phyloP scores from a whole-genome alignment of 805 yeast species.

The Yamadazyma akitaensis region DNA sequence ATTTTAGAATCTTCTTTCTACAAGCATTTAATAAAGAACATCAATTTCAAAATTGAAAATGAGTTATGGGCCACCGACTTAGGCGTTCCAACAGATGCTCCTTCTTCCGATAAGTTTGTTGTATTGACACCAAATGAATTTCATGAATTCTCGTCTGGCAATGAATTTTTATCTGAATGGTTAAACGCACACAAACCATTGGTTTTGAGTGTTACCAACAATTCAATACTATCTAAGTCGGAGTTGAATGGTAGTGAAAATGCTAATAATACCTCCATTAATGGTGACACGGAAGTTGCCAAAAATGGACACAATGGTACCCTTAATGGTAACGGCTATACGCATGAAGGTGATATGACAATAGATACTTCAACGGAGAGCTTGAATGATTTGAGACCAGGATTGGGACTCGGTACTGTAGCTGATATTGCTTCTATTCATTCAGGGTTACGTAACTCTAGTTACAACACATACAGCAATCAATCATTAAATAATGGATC shows the following conservation, averaged over 20 bases:
- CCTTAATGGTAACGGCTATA: slow-evolving; percentile 11
- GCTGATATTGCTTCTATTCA: slow-evolving; percentile 41
- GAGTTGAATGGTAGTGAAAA: not conserved
- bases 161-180: slow-evolving; percentile 28
- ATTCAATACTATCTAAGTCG: slow-evolving; percentile 1
- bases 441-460: slow-evolving; percentile 24
- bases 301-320: slow-evolving; percentile 6
- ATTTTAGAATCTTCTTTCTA: slow-evolving; percentile 1
- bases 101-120: not conserved
- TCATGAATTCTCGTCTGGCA: slow-evolving; percentile 26
- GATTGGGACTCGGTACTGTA: slow-evolving; percentile 36
- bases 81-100: slow-evolving; percentile 13
- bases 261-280: not conserved
- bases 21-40: slow-evolving; percentile 15
- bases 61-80: slow-evolving; percentile 28
- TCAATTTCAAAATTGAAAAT: slow-evolving; percentile 23
- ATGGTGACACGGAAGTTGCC: not conserved
- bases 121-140: slow-evolving; percentile 17
- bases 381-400: slow-evolving; percentile 11
- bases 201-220: slow-evolving; percentile 8
- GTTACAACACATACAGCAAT: slow-evolving; percentile 9
- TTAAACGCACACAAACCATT: slow-evolving; percentile 28
- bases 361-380: not conserved
- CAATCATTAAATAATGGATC: slow-evolving; percentile 17
- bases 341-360: slow-evolving; percentile 10